These are phyloP conservation scores for Dendrobium officinale DNA, from an alignment of 106 monocot species.

Conservation along the genomic window DNA sequence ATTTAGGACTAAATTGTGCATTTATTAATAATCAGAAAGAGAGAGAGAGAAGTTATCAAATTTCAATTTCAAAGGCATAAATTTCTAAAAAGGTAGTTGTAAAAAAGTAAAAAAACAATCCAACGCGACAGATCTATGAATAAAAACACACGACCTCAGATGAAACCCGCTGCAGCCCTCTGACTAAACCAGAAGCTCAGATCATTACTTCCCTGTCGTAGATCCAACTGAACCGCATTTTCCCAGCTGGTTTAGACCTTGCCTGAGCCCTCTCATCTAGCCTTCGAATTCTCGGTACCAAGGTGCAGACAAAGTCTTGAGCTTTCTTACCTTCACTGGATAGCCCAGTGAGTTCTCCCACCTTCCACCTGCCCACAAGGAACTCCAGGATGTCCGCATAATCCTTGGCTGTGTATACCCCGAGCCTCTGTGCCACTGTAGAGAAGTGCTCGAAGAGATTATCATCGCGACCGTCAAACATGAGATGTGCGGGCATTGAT, in stretches of 20 bases:
- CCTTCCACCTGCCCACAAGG: conserved; percentile 49
- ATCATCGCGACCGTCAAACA: conserved; percentile 48
- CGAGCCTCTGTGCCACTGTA: conserved; percentile 37
- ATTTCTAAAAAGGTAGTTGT: background rate
- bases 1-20: too few relatives aligned
- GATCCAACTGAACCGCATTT: conserved; percentile 26
- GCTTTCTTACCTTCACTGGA: conserved; percentile 27
- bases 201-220: conserved; percentile 16
- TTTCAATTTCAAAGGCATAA: conserved; percentile 1
- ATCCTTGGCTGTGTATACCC: conserved; percentile 51
- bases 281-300: conserved; percentile 18
- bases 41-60: background rate
- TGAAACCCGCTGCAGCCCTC: too few relatives aligned
- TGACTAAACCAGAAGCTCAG: background rate
- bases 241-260: conserved; percentile 10
- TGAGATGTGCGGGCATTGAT: conserved; percentile 56
- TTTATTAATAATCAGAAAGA: background rate
- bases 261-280: conserved; percentile 26
- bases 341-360: conserved; percentile 22
- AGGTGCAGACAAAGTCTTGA: conserved; percentile 30
- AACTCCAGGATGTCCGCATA: conserved; percentile 62
- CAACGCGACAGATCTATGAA: background rate
- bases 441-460: conserved; percentile 56
- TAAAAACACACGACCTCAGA: background rate
- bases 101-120: background rate